phyloP scores from a whole-genome alignment of 1,284 basidiomycete genomes.

The Inonotus hispidus region DNA sequence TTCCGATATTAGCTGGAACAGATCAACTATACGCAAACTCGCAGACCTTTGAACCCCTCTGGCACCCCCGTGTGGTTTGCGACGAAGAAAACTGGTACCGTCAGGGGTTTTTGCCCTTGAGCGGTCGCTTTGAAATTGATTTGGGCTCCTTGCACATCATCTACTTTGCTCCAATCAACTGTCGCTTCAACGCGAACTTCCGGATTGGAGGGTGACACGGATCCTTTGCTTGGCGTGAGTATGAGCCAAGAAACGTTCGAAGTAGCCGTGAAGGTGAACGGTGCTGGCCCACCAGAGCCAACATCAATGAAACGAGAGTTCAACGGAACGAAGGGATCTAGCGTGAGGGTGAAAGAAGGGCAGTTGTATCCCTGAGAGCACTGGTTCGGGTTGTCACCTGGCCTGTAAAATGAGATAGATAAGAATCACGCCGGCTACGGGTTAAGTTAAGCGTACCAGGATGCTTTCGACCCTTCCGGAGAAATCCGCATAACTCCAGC shows the following conservation, averaged over 20 bases:
- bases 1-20: neutral
- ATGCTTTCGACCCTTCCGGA: slow-evolving; percentile 53
- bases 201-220: slow-evolving; percentile 39
- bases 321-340: slow-evolving; percentile 53
- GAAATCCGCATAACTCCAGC: slow-evolving; percentile 58
- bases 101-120: slow-evolving; percentile 8
- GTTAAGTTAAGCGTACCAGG: slow-evolving; percentile 39
- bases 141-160: slow-evolving; percentile 4
- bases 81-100: slow-evolving; percentile 12
- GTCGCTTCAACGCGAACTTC: slow-evolving; percentile 52
- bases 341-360: slow-evolving; percentile 42
- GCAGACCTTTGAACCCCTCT: slow-evolving; percentile 10
- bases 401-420: slow-evolving; percentile 34
- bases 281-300: slow-evolving; percentile 51
- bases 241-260: slow-evolving; percentile 51
- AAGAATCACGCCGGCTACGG: neutral
- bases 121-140: slow-evolving; percentile 14
- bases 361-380: slow-evolving; percentile 48
- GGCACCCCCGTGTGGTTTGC: slow-evolving; percentile 10
- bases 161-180: slow-evolving; percentile 57
- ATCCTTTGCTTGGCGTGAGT: slow-evolving; percentile 42
- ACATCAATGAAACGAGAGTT: slow-evolving; percentile 54
- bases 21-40: neutral
- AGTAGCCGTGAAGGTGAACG: slow-evolving; percentile 51
- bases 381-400: slow-evolving; percentile 55